Conservation (phyloP, 352 stramenopile genomes). For the Pythium dissimile region DNA sequence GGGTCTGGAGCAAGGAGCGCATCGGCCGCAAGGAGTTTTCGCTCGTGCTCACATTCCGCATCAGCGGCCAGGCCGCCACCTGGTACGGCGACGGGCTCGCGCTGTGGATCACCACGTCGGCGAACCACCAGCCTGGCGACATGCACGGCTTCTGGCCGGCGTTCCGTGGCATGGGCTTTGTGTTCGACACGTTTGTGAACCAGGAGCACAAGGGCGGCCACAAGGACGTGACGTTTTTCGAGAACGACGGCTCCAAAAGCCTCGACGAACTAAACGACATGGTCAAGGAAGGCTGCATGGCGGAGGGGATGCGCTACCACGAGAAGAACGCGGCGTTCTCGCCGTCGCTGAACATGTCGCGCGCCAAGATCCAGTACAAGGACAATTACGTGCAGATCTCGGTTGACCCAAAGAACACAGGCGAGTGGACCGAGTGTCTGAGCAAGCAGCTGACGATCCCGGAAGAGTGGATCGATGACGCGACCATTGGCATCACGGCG, state of each 20-base stretch:
- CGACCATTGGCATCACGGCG: conserved; percentile 70
- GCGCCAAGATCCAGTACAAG: conserved; percentile 76
- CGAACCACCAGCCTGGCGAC: conserved; percentile 51
- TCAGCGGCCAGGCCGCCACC: conserved; percentile 67
- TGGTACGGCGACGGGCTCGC: conserved; percentile 81
- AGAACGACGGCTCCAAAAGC: conserved; percentile 74
- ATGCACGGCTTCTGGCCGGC: conserved; percentile 79
- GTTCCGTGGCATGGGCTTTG: conserved; percentile 70
- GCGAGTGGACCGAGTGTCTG: conserved; percentile 73
- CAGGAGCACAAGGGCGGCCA: conserved; percentile 70
- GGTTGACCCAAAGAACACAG: conserved; percentile 70
- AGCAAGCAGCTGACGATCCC: conserved; percentile 42
- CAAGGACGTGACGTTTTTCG: conserved; percentile 81
- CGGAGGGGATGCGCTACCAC: conserved; percentile 74
- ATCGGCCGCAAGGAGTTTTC: conserved; percentile 64
- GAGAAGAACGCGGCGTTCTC: conserved; percentile 78
- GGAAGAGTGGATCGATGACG: conserved; percentile 56
- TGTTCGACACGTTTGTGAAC: conserved; percentile 88
- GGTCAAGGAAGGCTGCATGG: conserved; percentile 71
- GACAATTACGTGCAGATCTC: conserved; percentile 65
- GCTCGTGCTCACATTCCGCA: conserved; percentile 78
- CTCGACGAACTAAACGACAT: conserved; percentile 76
- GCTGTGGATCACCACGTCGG: conserved; percentile 72
- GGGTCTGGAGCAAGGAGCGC: conserved; percentile 71
- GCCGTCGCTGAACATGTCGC: conserved; percentile 74